Conservation (phyloP, 2,329 filamentous ascomycete genomes). For the Fusarium miscanthi region DNA sequence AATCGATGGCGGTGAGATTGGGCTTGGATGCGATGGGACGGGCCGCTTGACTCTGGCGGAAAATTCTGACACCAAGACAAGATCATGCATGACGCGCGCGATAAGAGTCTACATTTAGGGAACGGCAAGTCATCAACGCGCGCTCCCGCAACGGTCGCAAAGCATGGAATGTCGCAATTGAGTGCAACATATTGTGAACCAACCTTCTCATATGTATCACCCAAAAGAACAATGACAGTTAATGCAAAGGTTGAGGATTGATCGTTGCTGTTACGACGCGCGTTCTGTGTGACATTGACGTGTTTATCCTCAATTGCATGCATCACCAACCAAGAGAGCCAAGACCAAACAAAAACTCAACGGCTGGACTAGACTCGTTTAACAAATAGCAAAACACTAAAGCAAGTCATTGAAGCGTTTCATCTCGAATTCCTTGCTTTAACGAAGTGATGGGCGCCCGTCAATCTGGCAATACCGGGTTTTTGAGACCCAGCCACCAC, state of each 20-base stretch:
- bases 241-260: background rate
- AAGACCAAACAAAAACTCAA: background rate
- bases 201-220: background rate
- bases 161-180: background rate
- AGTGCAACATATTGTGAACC: background rate
- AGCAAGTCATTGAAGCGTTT: slow-evolving; percentile 6
- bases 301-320: slow-evolving; percentile 16
- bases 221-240: background rate
- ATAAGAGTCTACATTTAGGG: background rate
- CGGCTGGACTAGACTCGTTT: slow-evolving; percentile 5
- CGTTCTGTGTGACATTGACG: slow-evolving; percentile 11
- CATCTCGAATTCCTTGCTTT: slow-evolving; percentile 11
- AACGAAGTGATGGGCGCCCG: background rate
- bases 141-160: background rate
- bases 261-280: background rate
- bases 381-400: slow-evolving; percentile 6
- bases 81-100: background rate
- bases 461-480: background rate
- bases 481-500: slow-evolving; percentile 2
- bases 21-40: slow-evolving; percentile 12
- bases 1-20: slow-evolving; percentile 17
- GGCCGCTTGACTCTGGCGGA: slow-evolving; percentile 10
- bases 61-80: slow-evolving; percentile 9
- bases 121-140: background rate
- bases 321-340: background rate